These are phyloP conservation scores for Neurospora discreta DNA, from an alignment of 495 filamentous ascomycete species.

Conservation along the genomic window DNA sequence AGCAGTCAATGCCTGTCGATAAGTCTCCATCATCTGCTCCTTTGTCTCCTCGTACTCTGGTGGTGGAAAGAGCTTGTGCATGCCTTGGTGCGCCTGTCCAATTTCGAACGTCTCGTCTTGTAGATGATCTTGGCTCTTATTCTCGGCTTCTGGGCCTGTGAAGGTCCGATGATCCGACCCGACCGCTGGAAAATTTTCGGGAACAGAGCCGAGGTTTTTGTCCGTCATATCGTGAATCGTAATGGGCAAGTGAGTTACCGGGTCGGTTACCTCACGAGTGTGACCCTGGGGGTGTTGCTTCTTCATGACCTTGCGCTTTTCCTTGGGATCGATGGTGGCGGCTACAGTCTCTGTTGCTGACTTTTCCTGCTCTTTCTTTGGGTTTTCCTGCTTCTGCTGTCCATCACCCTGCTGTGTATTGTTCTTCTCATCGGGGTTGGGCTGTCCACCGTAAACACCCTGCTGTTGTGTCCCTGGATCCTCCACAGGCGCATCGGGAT, in stretches of 20 bases:
- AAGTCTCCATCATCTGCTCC: conserved; percentile 35
- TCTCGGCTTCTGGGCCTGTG: conserved; percentile 35
- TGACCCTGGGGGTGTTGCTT: conserved; percentile 35
- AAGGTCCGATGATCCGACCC: conserved; percentile 29
- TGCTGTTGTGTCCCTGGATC: conserved; percentile 18
- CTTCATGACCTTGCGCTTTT: conserved; percentile 49
- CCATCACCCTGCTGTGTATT: neutral
- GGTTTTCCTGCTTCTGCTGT: conserved; percentile 8
- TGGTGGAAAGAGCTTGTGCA: conserved; percentile 52
- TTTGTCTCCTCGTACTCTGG: conserved; percentile 41
- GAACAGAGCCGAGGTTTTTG: conserved; percentile 42
- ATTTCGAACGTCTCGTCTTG: conserved; percentile 34
- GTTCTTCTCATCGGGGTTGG: conserved; percentile 5
- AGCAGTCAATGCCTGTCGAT: conserved; percentile 25
- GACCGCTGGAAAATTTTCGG: conserved; percentile 41
- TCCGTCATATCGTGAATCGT: conserved; percentile 53
- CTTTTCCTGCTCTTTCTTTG: conserved; percentile 17
- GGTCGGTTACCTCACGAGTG: conserved; percentile 58
- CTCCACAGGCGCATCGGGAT: conserved; percentile 1
- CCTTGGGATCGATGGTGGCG: conserved; percentile 39
- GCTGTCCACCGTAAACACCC: conserved; percentile 38
- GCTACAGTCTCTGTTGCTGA: conserved; percentile 43
- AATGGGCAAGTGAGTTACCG: conserved; percentile 57
- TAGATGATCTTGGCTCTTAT: conserved; percentile 36
- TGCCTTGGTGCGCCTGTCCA: conserved; percentile 35